Evolutionary conservation across 2,329 filamentous ascomycete species (phyloP), one percentile per base, ranked within the genome.

Genomic region (Fusarium multiceps): DNA sequence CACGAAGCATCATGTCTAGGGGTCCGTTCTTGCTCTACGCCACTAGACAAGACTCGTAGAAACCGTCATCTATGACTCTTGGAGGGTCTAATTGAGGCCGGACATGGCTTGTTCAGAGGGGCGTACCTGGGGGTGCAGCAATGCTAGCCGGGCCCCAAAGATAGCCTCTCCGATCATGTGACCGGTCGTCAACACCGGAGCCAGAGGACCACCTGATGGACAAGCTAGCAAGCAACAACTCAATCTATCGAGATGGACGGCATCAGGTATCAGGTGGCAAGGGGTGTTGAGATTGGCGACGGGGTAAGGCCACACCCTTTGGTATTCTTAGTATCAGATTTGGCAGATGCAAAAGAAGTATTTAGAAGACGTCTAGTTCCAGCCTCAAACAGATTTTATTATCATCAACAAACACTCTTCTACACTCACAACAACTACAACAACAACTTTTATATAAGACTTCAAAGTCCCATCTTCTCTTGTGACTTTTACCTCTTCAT

Each of bases 311-410:
- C 63, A 71, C 46, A 42, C 54, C 55, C 55, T 72, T 41, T 42
- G 49, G 49, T 53, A 71, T 62, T 69, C 56, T 64, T 69, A 64
- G 69, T 40, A 58, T 61, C 28, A 63, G 46, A 55, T 42, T 43
- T 58, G 58, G 54, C 43, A 59, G 66, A 67, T 55, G 49, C 20
- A 30, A 55, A 59, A 41, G 30, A 54, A 71, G 53, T 70, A 70
- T 70, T 68, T 70, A 70, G 67, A 70, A 71, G 67, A 63, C 67
- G 59, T 54, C 63, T 62, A 71, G 54, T 50, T 72, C 69, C 63
- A 32, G 54, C 56, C 42, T 68, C 23, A 68, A 66, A 45, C 43
- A 23, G 51, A 53, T 41, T 57, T 50, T 55, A 58, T 60, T 18
- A 63, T 54, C 51, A 72, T 40, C 65, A 72, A 41, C 49, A 69